A percentile compares a stretch with the other conserved stretches of the same genome.
phyloP scores from a whole-genome alignment of 2,329 filamentous ascomycete species.

The Neofusicoccum sp. region DNA sequence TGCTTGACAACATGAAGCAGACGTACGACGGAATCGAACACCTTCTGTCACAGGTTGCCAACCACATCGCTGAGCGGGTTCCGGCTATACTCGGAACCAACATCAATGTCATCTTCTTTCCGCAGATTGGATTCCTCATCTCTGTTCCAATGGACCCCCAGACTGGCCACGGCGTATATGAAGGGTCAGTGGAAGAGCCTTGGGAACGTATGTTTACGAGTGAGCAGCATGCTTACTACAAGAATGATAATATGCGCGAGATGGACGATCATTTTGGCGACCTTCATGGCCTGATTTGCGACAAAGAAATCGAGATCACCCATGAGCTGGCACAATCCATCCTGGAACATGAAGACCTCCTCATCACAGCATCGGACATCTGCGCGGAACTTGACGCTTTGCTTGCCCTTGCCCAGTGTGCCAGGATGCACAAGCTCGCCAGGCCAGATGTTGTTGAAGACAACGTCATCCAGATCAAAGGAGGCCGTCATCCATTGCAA shows the following conservation, averaged over 20 bases:
- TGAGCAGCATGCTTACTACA: constrained; percentile 73
- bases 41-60: constrained; percentile 69
- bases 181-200: constrained; percentile 59
- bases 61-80: constrained; percentile 63
- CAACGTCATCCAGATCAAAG: constrained; percentile 73
- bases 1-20: constrained; percentile 77
- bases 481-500: constrained; percentile 83
- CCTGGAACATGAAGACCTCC: constrained; percentile 66
- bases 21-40: constrained; percentile 76
- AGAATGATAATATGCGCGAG: constrained; percentile 77
- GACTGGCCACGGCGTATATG: constrained; percentile 63
- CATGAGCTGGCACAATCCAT: constrained; percentile 73
- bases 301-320: constrained; percentile 86
- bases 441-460: constrained; percentile 69
- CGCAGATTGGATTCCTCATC: constrained; percentile 88
- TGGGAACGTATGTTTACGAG: constrained; percentile 83
- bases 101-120: constrained; percentile 84
- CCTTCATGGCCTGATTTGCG: constrained; percentile 80
- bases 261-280: constrained; percentile 84
- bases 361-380: constrained; percentile 72
- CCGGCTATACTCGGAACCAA: constrained; percentile 59
- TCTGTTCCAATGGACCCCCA: constrained; percentile 66
- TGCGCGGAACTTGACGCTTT: constrained; percentile 85
- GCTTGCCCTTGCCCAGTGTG: constrained; percentile 77
- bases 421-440: constrained; percentile 71